Evolutionary conservation across 2,329 filamentous ascomycete species (phyloP), one percentile per base, ranked within the genome.

Genomic region (Xylaria sp.): DNA sequence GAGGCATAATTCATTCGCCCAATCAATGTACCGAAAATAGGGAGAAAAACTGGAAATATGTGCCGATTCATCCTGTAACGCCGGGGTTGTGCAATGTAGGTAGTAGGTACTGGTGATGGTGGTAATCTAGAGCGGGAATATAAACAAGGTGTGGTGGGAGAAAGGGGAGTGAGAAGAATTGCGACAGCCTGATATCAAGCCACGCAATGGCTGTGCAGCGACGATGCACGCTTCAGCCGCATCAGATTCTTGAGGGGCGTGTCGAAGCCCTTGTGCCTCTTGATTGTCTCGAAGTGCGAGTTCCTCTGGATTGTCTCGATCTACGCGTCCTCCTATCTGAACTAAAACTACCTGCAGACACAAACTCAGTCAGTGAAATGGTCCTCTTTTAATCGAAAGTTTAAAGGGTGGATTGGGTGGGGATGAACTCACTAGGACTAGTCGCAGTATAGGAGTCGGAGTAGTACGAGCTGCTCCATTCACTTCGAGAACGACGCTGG

Each of bases 361-460:
- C 44, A 48, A 66, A 51, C 58, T 12, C 65, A 69, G 76, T 78
- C 69, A 78, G 76, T 74, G 75, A 71, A 61, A 13, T 27, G 58
- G 42, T 53, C 29, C 69, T 70, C 66, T 29, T n/a, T 69, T 47
- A 21, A 5, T 12, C 68, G 70, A 75, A 68, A 74, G 75, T 72
- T 74, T 73, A 44, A 18, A n/a, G 18, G 40, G 13, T 68, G 64
- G 58, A 44, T 21, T 68, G 64, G 58, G 44, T 21, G 35, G 58
- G 69, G 70, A 72, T 72, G 72, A 76, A 86, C 86, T 85, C 81
- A 87, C 86, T 87, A 71, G 83, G 84, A 75, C 79, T 84, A 71
- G 79, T 83, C 70, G 81, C 83, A 25, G 83, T 84, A 78, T 87
- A 88, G 60, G 83, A 86, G 75, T 85, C 85, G 70, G 84, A 85